Base-by-base conservation (phyloP, 169 alveolate species). In the Plasmodium malariae region DNA sequence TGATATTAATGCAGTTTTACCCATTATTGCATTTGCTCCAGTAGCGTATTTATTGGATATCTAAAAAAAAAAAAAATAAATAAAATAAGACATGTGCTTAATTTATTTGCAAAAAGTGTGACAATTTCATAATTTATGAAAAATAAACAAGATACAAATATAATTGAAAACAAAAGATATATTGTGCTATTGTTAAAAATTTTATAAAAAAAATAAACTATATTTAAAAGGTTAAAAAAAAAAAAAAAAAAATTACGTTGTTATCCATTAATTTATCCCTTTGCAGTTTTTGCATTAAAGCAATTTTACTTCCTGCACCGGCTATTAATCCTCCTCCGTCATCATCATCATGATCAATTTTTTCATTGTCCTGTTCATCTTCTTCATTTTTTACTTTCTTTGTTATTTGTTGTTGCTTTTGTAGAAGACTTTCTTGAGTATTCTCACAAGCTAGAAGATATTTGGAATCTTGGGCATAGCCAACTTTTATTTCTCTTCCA, bases 401-500 rank as follows among this genome's bases (percentile, higher is more conserved):
- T 9, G 55, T 37, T 34, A 30, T 9, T 24, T 62, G 78, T 43
- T 89, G 55, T 65, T 40, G 45, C n/a, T n/a, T n/a, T 48, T 62
- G 65, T 36, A 62, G 6, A 12, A 62, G n/a, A 14, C 63, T 76
- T 36, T 73, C 67, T 76, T 70, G 55, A 19, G 72, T 34, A 59
- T 62, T 71, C 24, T 63, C 89, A 21, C 70, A 74, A 14, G 76
- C 70, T 12, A 55, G 40, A 48, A 80, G 43, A 36, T 80, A 80
- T 67, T 80, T 80, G 2, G 90, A 80, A 63, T 93, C 97, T 21
- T 93, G 92, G 7, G 96, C 95, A 59, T 88, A 90, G 9, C 96
- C 94, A 6, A 97, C 98, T 36, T 96, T 94, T 34, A 98, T 92
- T 72, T 95, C 95, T 89, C 95, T 95, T 7, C 99, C 99, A 26